Conservation (phyloP, 1,284 basidiomycete species). For the Heterobasidion irregulare region DNA sequence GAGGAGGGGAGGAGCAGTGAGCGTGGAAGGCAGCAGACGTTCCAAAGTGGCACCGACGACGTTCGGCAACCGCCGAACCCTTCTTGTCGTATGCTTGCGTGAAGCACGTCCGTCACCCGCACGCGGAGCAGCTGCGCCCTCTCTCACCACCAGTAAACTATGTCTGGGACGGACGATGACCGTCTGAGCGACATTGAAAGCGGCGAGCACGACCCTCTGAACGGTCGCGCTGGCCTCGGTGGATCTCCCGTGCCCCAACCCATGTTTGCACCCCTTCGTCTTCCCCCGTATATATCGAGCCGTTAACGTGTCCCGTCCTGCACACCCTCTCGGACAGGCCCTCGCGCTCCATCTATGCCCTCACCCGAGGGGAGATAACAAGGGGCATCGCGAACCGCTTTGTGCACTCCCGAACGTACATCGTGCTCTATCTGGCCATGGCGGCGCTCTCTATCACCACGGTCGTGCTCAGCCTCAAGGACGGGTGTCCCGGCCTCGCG, state of each 20-base stretch:
- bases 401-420: constrained; percentile 75
- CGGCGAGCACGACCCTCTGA: constrained; percentile 24
- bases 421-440: constrained; percentile 85
- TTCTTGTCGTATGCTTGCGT: not conserved
- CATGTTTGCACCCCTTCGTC: constrained; percentile 16
- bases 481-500: constrained; percentile 69
- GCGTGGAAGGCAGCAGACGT: not conserved
- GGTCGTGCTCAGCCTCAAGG: constrained; percentile 77
- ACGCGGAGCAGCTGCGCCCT: not conserved
- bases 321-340: constrained; percentile 32
- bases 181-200: constrained; percentile 24
- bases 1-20: not conserved
- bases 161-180: not conserved
- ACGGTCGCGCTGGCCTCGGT: constrained; percentile 6
- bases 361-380: constrained; percentile 72
- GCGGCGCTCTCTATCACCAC: constrained; percentile 85
- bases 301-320: not conserved
- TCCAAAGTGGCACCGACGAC: not conserved
- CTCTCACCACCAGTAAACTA: not conserved
- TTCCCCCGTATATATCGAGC: constrained; percentile 8
- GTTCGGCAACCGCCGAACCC: not conserved
- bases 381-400: constrained; percentile 80
- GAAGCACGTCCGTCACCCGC: not conserved
- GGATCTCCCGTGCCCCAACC: constrained; percentile 2
- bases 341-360: constrained; percentile 70